A percentile compares a stretch with the other conserved stretches of the same genome.
phyloP scores from a whole-genome alignment of 2,329 filamentous ascomycete species.

The Chaetomiaceae sp. region DNA sequence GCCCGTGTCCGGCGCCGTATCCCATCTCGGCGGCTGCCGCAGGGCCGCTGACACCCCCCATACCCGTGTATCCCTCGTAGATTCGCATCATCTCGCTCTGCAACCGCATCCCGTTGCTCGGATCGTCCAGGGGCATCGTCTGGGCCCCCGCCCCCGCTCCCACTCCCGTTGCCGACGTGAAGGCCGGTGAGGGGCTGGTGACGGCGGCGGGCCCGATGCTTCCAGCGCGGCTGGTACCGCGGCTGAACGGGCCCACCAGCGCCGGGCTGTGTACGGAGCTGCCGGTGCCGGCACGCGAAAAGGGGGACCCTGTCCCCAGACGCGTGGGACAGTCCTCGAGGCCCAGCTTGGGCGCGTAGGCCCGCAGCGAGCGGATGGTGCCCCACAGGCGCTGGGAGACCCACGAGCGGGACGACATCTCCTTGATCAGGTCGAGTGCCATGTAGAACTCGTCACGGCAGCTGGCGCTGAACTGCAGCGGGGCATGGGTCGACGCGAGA shows the following conservation, averaged over 20 bases:
- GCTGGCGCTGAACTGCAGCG: conserved; percentile 61
- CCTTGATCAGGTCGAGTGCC: conserved; percentile 68
- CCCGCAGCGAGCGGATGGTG: conserved; percentile 64
- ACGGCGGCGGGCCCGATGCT: not conserved
- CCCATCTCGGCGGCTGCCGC: conserved; percentile 16
- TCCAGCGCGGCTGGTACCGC: not conserved
- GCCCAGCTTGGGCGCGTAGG: conserved; percentile 66
- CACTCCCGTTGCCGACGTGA: too few species aligned
- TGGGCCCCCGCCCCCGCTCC: conserved; percentile 22
- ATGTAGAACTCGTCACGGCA: conserved; percentile 76
- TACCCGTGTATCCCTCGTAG: conserved; percentile 36
- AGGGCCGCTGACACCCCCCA: conserved; percentile 12
- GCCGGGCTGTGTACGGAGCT: conserved; percentile 1
- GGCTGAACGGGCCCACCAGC: not conserved
- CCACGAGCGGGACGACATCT: conserved; percentile 65
- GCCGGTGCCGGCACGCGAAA: not conserved
- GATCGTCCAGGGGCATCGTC: conserved; percentile 23
- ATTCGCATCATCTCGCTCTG: conserved; percentile 51
- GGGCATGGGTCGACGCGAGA: conserved; percentile 70
- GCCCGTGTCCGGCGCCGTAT: conserved; percentile 10
- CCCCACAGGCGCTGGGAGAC: conserved; percentile 70
- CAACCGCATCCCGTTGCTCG: conserved; percentile 44
- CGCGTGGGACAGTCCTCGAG: conserved; percentile 36
- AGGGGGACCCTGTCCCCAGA: not conserved
- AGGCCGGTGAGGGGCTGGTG: conserved; percentile 5